Evolutionary conservation across 2,329 filamentous ascomycete genomes (phyloP).

Genomic region (Colletotrichum acutatum): DNA sequence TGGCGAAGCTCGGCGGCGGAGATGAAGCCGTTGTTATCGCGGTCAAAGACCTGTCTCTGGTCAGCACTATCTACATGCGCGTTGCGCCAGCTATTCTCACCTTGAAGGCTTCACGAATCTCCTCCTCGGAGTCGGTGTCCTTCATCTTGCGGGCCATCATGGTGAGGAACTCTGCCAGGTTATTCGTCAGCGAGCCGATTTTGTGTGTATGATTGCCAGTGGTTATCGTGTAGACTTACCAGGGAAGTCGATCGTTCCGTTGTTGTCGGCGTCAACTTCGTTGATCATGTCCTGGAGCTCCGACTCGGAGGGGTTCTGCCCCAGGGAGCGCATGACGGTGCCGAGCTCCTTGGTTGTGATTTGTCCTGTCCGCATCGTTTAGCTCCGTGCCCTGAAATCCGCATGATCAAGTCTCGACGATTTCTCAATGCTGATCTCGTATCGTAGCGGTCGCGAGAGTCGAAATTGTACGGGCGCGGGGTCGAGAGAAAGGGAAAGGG

Average conservation of each 20-base stretch:
- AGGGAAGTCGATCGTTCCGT: conserved; percentile 91
- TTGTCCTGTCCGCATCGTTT: conserved; percentile 69
- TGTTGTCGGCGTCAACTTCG: conserved; percentile 92
- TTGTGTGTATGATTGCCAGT: not conserved
- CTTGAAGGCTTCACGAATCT: conserved; percentile 91
- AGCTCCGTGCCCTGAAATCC: conserved; percentile 35
- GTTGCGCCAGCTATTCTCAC: conserved; percentile 50
- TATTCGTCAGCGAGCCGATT: conserved; percentile 42
- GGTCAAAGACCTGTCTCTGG: conserved; percentile 75
- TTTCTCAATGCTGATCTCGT: not conserved
- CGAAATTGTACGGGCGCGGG: conserved; percentile 10
- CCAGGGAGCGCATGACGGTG: conserved; percentile 90
- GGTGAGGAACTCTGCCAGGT: conserved; percentile 80
- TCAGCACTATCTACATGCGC: not conserved
- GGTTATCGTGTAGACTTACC: conserved; percentile 63
- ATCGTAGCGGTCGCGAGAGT: conserved; percentile 12
- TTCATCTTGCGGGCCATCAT: conserved; percentile 98
- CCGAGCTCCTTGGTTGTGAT: conserved; percentile 93
- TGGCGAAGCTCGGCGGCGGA: conserved; percentile 88
- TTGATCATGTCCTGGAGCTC: conserved; percentile 96
- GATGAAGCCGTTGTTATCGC: conserved; percentile 93
- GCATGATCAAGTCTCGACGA: no score
- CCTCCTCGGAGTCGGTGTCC: conserved; percentile 91
- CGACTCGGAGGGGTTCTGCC: conserved; percentile 90
- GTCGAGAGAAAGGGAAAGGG: conserved; percentile 12